Conservation (phyloP, 1,284 basidiomycete genomes). For the Phaffia rhodozyma region DNA sequence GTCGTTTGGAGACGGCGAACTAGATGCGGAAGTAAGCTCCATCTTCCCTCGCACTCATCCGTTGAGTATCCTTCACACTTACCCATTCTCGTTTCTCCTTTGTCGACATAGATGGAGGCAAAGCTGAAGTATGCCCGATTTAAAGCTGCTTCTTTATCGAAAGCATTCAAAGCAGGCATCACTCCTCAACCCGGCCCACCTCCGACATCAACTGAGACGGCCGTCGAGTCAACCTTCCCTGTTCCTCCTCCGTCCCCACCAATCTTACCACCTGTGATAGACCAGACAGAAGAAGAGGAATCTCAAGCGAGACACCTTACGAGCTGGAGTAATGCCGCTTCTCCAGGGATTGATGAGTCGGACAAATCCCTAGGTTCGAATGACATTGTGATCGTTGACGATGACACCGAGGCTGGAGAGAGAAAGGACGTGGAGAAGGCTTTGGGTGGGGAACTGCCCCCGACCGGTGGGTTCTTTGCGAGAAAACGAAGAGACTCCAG, state of each 20-base stretch:
- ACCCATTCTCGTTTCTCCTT: background rate
- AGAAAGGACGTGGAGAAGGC: too few species aligned
- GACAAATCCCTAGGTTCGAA: background rate
- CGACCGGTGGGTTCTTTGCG: background rate
- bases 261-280: background rate
- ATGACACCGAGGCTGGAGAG: too few species aligned
- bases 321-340: conserved; percentile 32
- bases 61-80: background rate
- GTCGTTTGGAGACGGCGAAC: conserved; percentile 13
- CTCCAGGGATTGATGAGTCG: conserved; percentile 29
- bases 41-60: background rate
- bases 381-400: background rate
- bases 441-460: too few species aligned
- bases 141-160: conserved; percentile 37
- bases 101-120: conserved; percentile 31
- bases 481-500: too few species aligned
- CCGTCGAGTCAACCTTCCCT: conserved; percentile 17
- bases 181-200: conserved; percentile 31
- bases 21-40: conserved; percentile 9
- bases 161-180: conserved; percentile 33
- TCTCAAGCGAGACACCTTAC: background rate
- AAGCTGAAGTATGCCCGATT: conserved; percentile 37
- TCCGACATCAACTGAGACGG: conserved; percentile 23
- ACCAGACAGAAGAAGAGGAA: conserved; percentile 7
- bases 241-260: conserved; percentile 18